A percentile compares a stretch with the other conserved stretches of the same genome.
Conservation (phyloP, 305 asterid species). For the Ruellia speciosa region DNA sequence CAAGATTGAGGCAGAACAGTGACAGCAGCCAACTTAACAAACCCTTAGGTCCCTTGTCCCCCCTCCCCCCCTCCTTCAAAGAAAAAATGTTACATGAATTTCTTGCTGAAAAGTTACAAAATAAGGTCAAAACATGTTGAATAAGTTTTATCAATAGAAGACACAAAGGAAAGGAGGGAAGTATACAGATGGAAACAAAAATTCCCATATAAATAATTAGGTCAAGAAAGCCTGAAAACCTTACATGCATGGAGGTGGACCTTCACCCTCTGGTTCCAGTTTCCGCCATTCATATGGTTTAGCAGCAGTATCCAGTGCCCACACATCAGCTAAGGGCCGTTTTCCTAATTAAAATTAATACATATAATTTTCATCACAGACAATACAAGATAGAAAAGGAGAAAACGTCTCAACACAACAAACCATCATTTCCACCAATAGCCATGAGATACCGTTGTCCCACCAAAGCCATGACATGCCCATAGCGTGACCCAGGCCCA, state of each 20-base stretch:
- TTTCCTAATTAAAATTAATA: constrained; percentile 45
- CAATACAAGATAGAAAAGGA: constrained; percentile 12
- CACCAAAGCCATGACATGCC: constrained; percentile 99
- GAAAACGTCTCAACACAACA: constrained; percentile 23
- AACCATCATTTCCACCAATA: constrained; percentile 99
- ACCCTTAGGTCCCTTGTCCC: neutral
- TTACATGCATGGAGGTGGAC: constrained; percentile 99
- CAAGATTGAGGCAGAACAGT: neutral
- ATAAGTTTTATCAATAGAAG: neutral
- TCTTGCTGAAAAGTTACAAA: neutral
- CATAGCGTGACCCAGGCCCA: constrained; percentile 99
- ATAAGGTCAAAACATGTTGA: neutral
- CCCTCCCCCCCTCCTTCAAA: constrained; percentile 6
- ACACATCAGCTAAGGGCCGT: constrained; percentile 94
- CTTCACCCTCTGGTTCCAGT: constrained; percentile 97
- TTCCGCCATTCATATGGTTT: constrained; percentile 99
- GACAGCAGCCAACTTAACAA: constrained; percentile 10
- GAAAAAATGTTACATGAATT: neutral
- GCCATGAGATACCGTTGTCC: constrained; percentile 99
- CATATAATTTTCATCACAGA: constrained; percentile 21
- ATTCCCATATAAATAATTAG: neutral
- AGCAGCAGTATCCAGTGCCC: constrained; percentile 99
- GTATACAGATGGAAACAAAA: neutral
- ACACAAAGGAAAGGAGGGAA: constrained; percentile 1
- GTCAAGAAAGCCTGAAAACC: constrained; percentile 5